Evolutionary conservation across 371 early-diverging fungal genomes (phyloP), one percentile per base, ranked within the genome.

Genomic region (Apophysomyces variabilis): DNA sequence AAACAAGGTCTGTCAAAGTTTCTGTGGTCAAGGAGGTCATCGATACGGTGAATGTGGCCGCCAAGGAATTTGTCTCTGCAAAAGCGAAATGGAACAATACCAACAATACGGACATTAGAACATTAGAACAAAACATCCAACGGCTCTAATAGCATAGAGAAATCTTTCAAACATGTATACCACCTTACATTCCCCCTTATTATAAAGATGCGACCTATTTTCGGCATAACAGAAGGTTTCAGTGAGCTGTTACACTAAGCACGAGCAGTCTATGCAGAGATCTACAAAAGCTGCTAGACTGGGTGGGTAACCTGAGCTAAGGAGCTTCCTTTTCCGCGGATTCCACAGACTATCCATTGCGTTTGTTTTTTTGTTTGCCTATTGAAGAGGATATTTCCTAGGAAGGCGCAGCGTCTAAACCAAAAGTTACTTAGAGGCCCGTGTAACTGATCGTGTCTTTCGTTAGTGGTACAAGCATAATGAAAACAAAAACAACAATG

Each of bases 31-130:
- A 6, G 16, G 66, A 41, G 64, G 65, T 21, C 67, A 70, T 21
- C 37, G 56, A 14, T 62, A 67, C 7, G 73, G 70, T 38, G 67
- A 69, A 61, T 73, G 73, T 65, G 73, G 70, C 43, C 32, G 14
- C 0, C 35, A 50, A 14, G 70, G 74, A 16, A 58, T 70, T n/a
- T 71, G 71, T 65, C 26, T 74, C 16, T 70, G 71, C 36, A 62
- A 58, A 18, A 72, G 63, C 21, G 21, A 50, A 21, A 5, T 26
- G 6, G 21, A 50, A 21, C 16, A 50, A 7, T 11, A 18, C 54
- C 0, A 50, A 9, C 21, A 21, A n/a, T 50, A 21, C 11, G 32
- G 3, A 41, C 11, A 41, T 4, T 13, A 41, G 13, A 13, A 5
- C 41, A 8, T 8, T 13, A 41, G 3, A 41, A 41, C 5, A 41